Evolutionary conservation across 2,329 filamentous ascomycete species (phyloP), one percentile per base, ranked within the genome.

Genomic region (Diaporthe destruens): DNA sequence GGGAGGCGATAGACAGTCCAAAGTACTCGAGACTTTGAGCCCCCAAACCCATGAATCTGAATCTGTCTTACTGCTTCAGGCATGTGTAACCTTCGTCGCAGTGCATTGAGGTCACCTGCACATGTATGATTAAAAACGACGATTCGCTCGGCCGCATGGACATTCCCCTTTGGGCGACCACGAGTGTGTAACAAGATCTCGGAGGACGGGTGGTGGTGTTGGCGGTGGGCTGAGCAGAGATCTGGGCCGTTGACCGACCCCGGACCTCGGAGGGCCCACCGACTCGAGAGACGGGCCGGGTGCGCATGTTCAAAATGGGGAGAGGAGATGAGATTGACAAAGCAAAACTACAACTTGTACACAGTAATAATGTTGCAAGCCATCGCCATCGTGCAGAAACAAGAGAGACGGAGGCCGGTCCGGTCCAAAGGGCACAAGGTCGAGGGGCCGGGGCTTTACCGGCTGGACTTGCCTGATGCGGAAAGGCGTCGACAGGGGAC

Each of bases 381-480:
- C 36, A 51, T 51, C n/a, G 32, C 44, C 18, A 47, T n/a, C n/a
- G n/a, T n/a, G n/a, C n/a, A 6, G 20, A 6, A 49, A 20, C 12
- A 34, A 14, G 36, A 32, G 9, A 42, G 54, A 61, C 39, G 57
- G 39, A 54, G 29, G 69, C 72, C 70, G 65, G 72, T 29, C 65
- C 65, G 57, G 69, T 63, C 29, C 36, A 34, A 9, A 53, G 32
- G 32, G 53, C 44, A 53, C n/a, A 34, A 59, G 34, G 39, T 36
- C 32, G 39, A 51, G 39, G 14, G 23, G 51, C 69, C 70, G 70
- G 70, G 36, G 59, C 42, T 20, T 34, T 12, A 34, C 53, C 72
- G 72, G 72, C 70, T 74, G 72, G 65, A 72, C 72, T 65, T 74
- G 44, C 72, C 72, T 67, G 34, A 74, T 65, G 20, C 7, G 57